Evolutionary conservation across 768 basidiomycete genomes (phyloP).

Genomic region (Termitomyces bulborhizus): DNA sequence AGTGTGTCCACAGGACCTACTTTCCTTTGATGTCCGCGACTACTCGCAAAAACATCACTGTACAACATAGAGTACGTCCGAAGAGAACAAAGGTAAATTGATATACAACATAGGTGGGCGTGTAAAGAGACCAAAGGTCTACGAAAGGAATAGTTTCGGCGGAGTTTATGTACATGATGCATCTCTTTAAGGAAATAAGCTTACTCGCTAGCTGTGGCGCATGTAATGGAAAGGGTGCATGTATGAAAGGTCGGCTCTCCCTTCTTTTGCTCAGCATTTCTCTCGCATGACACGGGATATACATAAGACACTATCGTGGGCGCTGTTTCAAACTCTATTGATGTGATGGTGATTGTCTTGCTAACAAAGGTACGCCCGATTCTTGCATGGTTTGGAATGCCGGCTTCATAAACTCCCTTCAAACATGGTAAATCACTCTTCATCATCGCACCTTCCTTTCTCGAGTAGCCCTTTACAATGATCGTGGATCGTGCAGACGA

Average conservation of each 20-base stretch:
- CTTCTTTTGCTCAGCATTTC: neutral
- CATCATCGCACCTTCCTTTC: neutral
- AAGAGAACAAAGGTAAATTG: too few relatives aligned
- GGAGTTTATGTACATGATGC: constrained; percentile 15
- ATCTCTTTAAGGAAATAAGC: constrained; percentile 14
- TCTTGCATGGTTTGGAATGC: neutral
- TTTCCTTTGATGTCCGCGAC: neutral
- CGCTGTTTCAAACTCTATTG: neutral
- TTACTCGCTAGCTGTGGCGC: constrained; percentile 13
- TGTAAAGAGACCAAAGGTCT: neutral
- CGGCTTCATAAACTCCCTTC: neutral
- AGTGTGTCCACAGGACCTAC: neutral
- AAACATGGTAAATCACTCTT: neutral
- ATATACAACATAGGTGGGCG: neutral
- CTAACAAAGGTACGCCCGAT: neutral
- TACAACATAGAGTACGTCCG: too few relatives aligned
- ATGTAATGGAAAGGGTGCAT: constrained; percentile 2
- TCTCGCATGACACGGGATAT: neutral
- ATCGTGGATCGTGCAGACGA: neutral
- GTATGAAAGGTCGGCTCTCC: neutral
- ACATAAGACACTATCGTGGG: neutral
- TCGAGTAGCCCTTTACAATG: neutral
- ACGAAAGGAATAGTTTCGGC: constrained; percentile 10
- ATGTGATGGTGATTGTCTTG: neutral
- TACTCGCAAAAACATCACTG: neutral